Base-by-base conservation (phyloP, 108 stramenopile species). In the Licmophora abbreviata region DNA sequence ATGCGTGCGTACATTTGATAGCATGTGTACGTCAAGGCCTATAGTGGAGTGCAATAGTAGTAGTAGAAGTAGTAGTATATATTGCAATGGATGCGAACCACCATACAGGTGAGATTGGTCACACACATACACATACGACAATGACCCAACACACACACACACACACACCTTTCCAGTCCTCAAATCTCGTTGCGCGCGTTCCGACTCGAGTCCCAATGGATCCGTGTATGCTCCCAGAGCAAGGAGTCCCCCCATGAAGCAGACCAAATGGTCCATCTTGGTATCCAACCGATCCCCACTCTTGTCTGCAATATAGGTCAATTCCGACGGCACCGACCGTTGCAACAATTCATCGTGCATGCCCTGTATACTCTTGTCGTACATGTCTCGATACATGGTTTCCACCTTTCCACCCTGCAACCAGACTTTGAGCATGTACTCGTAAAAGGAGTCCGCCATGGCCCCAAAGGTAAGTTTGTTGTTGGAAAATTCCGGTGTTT, bases 381-480 rank as follows among this genome's bases (percentile, higher is more conserved):
- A 97, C 90, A 93, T 92, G 10, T 74, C 67, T 46, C 85, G 55
- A 52, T 83, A 83, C 48, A 65, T 69, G 35, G 54, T 37, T 67
- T 93, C 89, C 21, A 57, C 76, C 41, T 65, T 63, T 21, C 89
- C 93, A 4, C 89, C 86, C 43, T 94, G 88, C 12, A 98, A 22
- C 92, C 90, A 98, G 9, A 79, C 51, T 60, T 99, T 99, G 0
- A 99, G 70, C 73, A 99, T 78, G 65, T 99, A 97, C 69, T 97
- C 96, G 62, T 97, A 99, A 14, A 81, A 57, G 14, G 81, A 81
- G 50, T 83, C 83, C 0, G 63, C 58, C 74, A 73, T 78, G 36
- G 78, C 81, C 44, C 81, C 88, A 67, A 90, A 84, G 2, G 88
- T 83, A 18, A 83, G 36, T 32, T 72, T 69, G n/a, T 61, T 47